Evolutionary conservation across 2,329 filamentous ascomycete genomes (phyloP), one percentile per base, ranked within the genome.

Genomic region (Scedosporium boydii): DNA sequence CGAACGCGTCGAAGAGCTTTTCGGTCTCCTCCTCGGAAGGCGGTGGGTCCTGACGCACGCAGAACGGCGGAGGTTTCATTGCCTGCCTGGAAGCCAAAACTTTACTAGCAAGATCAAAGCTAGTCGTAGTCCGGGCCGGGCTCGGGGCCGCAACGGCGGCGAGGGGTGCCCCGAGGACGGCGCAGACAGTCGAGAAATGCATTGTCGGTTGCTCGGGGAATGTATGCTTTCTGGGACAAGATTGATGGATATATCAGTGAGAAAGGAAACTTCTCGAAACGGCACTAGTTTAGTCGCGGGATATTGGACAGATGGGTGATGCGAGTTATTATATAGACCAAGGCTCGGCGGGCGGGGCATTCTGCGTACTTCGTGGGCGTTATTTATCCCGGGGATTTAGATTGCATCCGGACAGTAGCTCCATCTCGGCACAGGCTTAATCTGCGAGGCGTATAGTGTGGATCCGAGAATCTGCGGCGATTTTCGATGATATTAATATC

Each of bases 361-460:
- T 7, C 6, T 21, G 44, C 14, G 6, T n/a, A 21, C 44, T 48
- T 5, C 48, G 48, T 26, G 4, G 18, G 23, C 51, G 51, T 18
- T 27, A 55, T 55, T 55, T 55, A 55, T 55, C 51, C 51, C 21
- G 51, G 51, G 23, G 51, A 55, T 26, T 55, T 55, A 55, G 23
- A 55, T 55, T 55, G 51, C 51, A 55, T 14, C 51, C 51, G 51
- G 51, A 55, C 51, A 55, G 51, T 55, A 23, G 23, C 46, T 12
- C 58, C 7, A 29, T 41, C 16, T 53, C 46, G 48, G 34, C 21
- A 51, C 34, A 6, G 44, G 21, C 59, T 42, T 60, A 53, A 63
- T 62, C 29, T 51, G 4, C 16, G 21, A 34, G n/a, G 38, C 53
- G 29, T 64, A 60, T 64, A 60, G 56, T 10, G 59, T 58, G 57